Conservation (phyloP, 768 basidiomycete species). For the Mycena latifolia region DNA sequence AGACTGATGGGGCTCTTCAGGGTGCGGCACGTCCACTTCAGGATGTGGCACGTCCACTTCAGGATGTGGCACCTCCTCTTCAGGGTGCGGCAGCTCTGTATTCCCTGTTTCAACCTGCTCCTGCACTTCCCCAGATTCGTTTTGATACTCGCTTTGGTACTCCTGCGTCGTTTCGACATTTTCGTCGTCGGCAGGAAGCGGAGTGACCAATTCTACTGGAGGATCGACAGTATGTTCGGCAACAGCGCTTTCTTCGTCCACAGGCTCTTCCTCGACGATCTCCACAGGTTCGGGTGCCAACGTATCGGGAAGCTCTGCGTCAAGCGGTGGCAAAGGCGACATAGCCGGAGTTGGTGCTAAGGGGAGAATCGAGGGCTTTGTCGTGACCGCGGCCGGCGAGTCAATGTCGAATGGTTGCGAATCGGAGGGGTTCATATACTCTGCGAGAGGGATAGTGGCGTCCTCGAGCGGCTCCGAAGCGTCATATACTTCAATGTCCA, state of each 20-base stretch:
- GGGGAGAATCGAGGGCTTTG: background rate
- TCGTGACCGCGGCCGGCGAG: background rate
- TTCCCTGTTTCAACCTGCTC: constrained; percentile 6
- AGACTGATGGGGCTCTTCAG: constrained; percentile 19
- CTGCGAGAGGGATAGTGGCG: constrained; percentile 28
- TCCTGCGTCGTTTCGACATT: constrained; percentile 18
- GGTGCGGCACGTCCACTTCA: background rate
- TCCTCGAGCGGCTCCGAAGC: constrained; percentile 44
- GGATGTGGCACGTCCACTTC: background rate
- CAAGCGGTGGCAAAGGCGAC: constrained; percentile 41
- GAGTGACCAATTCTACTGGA: constrained; percentile 52
- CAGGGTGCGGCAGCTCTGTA: background rate
- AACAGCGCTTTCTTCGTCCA: constrained; percentile 36
- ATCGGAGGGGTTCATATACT: constrained; percentile 6
- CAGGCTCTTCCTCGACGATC: constrained; percentile 47
- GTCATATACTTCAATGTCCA: constrained; percentile 65
- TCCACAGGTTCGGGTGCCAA: constrained; percentile 49
- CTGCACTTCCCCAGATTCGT: constrained; percentile 13
- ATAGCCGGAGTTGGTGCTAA: constrained; percentile 24
- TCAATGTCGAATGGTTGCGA: constrained; percentile 21
- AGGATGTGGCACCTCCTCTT: background rate
- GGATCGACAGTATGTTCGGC: constrained; percentile 60
- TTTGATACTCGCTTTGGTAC: background rate
- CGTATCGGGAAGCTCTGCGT: constrained; percentile 57
- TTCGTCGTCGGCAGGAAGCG: constrained; percentile 38